Evolutionary conservation across 2,329 filamentous ascomycete species (phyloP).

Genomic region (Penicillium crustosum): DNA sequence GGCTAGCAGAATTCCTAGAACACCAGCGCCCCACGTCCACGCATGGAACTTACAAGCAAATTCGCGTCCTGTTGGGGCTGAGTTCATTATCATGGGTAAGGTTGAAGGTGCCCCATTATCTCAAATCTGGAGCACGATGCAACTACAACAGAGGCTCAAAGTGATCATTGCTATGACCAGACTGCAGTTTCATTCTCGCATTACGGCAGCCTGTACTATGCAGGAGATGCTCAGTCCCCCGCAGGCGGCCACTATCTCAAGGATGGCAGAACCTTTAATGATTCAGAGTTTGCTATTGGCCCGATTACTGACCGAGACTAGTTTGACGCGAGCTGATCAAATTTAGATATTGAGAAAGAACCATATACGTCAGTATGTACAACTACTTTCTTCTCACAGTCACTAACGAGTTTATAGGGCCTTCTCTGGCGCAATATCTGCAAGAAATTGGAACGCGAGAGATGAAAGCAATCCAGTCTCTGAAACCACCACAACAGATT

Average conservation of each 20-base stretch:
- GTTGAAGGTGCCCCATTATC: constrained; percentile 23
- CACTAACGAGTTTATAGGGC: too few species aligned
- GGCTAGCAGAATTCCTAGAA: constrained; percentile 25
- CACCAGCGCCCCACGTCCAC: constrained; percentile 20
- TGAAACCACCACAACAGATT: too few species aligned
- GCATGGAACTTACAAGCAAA: constrained; percentile 25
- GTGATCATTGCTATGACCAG: constrained; percentile 29
- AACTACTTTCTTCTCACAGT: too few species aligned
- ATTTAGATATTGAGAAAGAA: too few species aligned
- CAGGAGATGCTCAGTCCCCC: constrained; percentile 22
- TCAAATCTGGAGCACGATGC: constrained; percentile 27
- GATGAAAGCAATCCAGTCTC: too few species aligned
- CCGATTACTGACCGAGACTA: too few species aligned
- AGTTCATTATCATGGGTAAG: constrained; percentile 30
- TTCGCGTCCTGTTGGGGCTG: constrained; percentile 22
- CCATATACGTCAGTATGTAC: too few species aligned
- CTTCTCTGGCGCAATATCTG: too few species aligned
- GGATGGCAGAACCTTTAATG: constrained; percentile 21
- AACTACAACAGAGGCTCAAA: constrained; percentile 25
- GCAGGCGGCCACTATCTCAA: constrained; percentile 24
- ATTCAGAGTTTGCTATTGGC: constrained; percentile 28
- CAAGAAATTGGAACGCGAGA: too few species aligned
- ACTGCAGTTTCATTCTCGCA: constrained; percentile 32
- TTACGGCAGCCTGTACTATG: constrained; percentile 32
- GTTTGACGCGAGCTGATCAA: too few species aligned